phyloP scores from a whole-genome alignment of 768 basidiomycete species.

The Jaapia argillacea region DNA sequence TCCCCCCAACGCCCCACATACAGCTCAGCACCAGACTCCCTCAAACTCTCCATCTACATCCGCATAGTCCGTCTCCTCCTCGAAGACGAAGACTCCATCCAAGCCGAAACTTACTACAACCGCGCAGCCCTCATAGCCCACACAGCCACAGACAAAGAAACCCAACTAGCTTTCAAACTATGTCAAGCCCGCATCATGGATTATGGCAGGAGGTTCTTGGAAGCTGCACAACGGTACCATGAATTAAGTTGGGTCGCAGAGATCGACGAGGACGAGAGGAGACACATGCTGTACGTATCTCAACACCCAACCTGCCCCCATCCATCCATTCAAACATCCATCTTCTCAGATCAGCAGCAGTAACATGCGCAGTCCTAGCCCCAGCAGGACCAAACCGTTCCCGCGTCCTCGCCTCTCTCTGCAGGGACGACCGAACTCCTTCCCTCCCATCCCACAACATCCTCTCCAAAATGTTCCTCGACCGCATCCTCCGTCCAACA shows the following conservation, averaged over 20 bases:
- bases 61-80: constrained; percentile 90
- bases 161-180: constrained; percentile 77
- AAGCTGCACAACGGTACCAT: constrained; percentile 90
- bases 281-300: constrained; percentile 72
- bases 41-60: constrained; percentile 83
- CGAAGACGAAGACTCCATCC: constrained; percentile 93
- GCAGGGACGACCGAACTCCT: constrained; percentile 83
- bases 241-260: constrained; percentile 87
- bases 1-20: neutral
- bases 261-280: constrained; percentile 89
- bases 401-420: constrained; percentile 83
- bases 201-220: constrained; percentile 84
- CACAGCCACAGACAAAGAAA: constrained; percentile 68
- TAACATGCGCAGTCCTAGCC: constrained; percentile 93
- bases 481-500: constrained; percentile 84
- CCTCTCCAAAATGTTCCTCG: constrained; percentile 96
- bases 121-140: constrained; percentile 88
- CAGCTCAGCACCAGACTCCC: constrained; percentile 10
- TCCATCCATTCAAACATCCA: constrained; percentile 1
- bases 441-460: constrained; percentile 81
- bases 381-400: constrained; percentile 96
- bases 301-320: constrained; percentile 1
- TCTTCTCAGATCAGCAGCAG: constrained; percentile 64
- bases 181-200: constrained; percentile 94
- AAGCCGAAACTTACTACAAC: constrained; percentile 98